Conservation (phyloP, 2,329 filamentous ascomycete genomes). For the Claviceps sorghi region DNA sequence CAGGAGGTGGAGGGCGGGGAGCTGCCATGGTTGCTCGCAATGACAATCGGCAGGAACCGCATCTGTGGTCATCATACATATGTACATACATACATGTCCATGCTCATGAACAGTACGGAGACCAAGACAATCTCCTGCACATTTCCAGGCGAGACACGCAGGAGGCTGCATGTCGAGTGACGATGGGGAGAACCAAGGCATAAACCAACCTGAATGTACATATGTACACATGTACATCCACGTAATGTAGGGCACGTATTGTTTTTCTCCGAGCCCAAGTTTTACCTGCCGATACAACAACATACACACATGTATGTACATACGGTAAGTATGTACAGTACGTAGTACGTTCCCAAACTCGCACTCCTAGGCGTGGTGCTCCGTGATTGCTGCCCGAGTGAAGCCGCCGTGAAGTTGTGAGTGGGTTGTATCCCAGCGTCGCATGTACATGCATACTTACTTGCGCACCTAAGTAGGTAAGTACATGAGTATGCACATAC, state of each 20-base stretch:
- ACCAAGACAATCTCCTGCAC: background rate
- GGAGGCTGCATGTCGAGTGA: background rate
- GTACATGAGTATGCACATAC: too few species aligned
- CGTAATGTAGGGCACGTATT: background rate
- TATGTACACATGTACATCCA: background rate
- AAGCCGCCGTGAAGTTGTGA: too few species aligned
- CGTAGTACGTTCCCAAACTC: too few species aligned
- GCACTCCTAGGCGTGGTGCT: too few species aligned
- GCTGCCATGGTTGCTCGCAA: background rate
- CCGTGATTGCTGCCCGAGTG: too few species aligned
- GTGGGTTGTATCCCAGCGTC: too few species aligned
- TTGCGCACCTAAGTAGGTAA: too few species aligned
- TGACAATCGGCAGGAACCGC: background rate
- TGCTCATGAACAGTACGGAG: background rate
- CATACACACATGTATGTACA: too few species aligned
- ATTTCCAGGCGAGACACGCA: background rate
- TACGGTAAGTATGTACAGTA: too few species aligned
- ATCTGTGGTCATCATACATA: background rate
- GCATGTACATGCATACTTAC: too few species aligned
- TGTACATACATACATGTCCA: background rate
- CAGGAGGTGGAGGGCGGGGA: background rate
- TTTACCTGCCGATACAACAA: too few species aligned
- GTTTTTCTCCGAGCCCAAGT: background rate
- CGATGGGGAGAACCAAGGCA: background rate
- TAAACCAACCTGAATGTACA: background rate